phyloP scores from a whole-genome alignment of 495 filamentous ascomycete species.

The Thermothielavioides terrestris region DNA sequence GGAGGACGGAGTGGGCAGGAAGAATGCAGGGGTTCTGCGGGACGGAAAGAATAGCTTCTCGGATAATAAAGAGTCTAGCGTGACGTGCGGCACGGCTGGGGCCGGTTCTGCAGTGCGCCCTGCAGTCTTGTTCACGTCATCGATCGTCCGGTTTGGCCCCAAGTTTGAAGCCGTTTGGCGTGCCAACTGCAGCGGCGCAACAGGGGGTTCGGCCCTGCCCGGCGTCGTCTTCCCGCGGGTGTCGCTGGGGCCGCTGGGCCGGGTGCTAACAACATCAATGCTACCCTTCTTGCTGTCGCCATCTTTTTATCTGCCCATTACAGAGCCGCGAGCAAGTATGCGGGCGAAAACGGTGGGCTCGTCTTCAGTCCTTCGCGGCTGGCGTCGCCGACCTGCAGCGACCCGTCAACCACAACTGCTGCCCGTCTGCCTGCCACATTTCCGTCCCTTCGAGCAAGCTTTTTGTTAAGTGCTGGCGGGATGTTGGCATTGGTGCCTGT shows the following conservation, averaged over 20 bases:
- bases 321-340: constrained; percentile 5
- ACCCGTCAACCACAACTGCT: not conserved
- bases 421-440: not conserved
- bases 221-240: not conserved
- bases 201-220: not conserved
- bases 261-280: not conserved
- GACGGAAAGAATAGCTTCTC: constrained; percentile 7
- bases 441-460: not conserved
- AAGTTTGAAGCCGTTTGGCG: not conserved
- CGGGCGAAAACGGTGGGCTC: constrained; percentile 1
- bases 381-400: not conserved
- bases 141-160: not conserved
- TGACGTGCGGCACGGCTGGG: not conserved
- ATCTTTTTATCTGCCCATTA: constrained; percentile 9
- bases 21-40: constrained; percentile 2
- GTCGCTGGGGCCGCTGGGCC: not conserved
- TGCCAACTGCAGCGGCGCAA: not conserved
- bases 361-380: not conserved
- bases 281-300: not conserved
- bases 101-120: not conserved
- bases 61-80: not conserved
- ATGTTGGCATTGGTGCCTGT: not conserved
- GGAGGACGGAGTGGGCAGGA: not conserved
- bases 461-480: not conserved
- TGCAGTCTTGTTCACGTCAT: constrained; percentile 2